Percentiles rank a stretch among this genome's conserved stretches.
phyloP scores from a whole-genome alignment of 1,284 basidiomycete genomes.

The Trichosporon asahii region DNA sequence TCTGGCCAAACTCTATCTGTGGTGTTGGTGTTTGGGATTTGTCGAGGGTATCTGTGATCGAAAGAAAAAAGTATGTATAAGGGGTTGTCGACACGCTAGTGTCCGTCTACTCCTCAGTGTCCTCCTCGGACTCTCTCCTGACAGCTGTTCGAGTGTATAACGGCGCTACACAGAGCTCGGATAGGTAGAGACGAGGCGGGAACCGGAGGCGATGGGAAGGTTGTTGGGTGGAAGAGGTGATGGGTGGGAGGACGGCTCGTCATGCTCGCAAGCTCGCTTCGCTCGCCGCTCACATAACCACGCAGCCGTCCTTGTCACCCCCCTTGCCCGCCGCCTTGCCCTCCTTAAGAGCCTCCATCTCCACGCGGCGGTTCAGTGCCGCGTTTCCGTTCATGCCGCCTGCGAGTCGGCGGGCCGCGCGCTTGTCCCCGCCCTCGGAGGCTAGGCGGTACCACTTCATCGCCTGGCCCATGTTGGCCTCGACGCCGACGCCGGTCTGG shows the following conservation, averaged over 20 bases:
- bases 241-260: background rate
- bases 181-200: no score
- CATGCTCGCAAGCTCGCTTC: background rate
- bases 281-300: background rate
- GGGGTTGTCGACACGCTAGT: no score
- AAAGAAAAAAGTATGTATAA: no score
- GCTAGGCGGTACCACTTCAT: slow-evolving; percentile 82
- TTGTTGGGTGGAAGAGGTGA: no score
- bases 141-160: no score
- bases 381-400: slow-evolving; percentile 38
- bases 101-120: no score
- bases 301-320: slow-evolving; percentile 56
- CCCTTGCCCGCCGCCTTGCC: slow-evolving; percentile 40
- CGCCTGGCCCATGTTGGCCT: slow-evolving; percentile 65
- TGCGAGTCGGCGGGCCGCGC: slow-evolving; percentile 75
- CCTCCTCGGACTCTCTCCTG: no score
- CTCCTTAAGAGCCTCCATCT: slow-evolving; percentile 47
- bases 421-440: slow-evolving; percentile 90
- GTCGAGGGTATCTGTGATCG: no score
- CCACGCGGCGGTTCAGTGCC: slow-evolving; percentile 45
- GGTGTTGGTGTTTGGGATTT: no score
- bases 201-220: no score
- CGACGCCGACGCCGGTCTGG: slow-evolving; percentile 75
- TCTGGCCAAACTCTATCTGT: no score
- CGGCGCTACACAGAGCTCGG: no score